Evolutionary conservation across 2,329 filamentous ascomycete species (phyloP), one percentile per base, ranked within the genome.

Genomic region (Cadophora sp.): DNA sequence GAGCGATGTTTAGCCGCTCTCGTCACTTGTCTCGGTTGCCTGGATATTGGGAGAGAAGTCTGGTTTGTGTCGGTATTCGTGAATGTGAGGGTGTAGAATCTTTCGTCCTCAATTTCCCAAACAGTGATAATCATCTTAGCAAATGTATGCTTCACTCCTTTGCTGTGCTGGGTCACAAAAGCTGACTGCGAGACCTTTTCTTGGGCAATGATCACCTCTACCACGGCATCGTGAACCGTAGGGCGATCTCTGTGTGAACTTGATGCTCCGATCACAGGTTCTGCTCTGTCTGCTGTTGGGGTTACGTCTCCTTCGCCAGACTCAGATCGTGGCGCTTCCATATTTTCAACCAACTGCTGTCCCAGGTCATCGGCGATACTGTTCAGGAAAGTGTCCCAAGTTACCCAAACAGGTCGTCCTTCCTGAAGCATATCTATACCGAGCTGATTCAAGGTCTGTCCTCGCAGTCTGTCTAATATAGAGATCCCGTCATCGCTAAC

Each of bases 81-180:
- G 69, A 94, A 94, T 0, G 91, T 92, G 67, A 94, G 80, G 1
- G 90, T 93, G 76, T 89, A 94, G 78, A 90, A 93, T 11, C 85
- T 87, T 72, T 89, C 83, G 51, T 91, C 87, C 48, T 91, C 86
- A n/a, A 86, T 82, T 68, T 87, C 85, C 89, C 91, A 94, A 7
- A 92, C 86, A 0, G 89, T 91, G 26, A 94, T 87, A 58, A 93
- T 92, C 89, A 94, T 92, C 71, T 90, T 91, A 26, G 91, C 89
- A 70, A 87, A 87, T 0, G 87, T 78, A 37, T 83, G 80, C 48
- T 70, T 70, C 82, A 82, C 61, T 50, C 22, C 40, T 67, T 67
- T 7, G 8, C 8, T 37, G 19, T 62, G 55, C 0, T 65, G 26
- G 9, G 62, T 55, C 24, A 63, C 66, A 34, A 71, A 71, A 11